Conservation (phyloP, 306 rosid species). For the Trifolium pratense region DNA sequence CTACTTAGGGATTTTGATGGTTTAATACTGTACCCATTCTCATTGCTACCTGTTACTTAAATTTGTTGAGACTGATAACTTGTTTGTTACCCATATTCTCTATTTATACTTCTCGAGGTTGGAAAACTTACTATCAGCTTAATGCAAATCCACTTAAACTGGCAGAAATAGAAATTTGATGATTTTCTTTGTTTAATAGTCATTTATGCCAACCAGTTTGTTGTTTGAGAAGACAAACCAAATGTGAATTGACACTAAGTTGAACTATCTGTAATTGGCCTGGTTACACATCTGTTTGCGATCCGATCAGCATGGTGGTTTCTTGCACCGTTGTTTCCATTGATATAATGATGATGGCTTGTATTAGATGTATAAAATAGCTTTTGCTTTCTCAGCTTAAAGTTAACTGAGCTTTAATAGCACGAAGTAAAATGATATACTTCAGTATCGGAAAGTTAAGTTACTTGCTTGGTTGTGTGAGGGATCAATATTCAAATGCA, state of each 20-base stretch:
- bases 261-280: too few relatives aligned
- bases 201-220: not conserved
- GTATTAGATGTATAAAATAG: not conserved
- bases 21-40: not conserved
- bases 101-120: not conserved
- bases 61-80: not conserved
- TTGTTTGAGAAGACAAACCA: not conserved
- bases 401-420: not conserved
- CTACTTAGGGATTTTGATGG: constrained; percentile 1
- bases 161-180: not conserved
- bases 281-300: not conserved
- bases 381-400: not conserved
- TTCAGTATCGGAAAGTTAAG: not conserved
- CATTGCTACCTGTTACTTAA: not conserved
- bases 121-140: not conserved
- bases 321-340: not conserved
- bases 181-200: not conserved
- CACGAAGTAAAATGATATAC: not conserved
- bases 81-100: not conserved
- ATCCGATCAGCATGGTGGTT: not conserved
- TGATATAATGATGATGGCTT: not conserved
- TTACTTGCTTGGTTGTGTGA: not conserved
- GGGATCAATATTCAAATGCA: not conserved
- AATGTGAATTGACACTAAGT: not conserved
- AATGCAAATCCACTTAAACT: not conserved